A percentile compares a stretch with the other conserved stretches of the same genome.
These are phyloP conservation scores for Mikania micrantha DNA, from an alignment of 129 eudicot genomes.

Conservation along the genomic window DNA sequence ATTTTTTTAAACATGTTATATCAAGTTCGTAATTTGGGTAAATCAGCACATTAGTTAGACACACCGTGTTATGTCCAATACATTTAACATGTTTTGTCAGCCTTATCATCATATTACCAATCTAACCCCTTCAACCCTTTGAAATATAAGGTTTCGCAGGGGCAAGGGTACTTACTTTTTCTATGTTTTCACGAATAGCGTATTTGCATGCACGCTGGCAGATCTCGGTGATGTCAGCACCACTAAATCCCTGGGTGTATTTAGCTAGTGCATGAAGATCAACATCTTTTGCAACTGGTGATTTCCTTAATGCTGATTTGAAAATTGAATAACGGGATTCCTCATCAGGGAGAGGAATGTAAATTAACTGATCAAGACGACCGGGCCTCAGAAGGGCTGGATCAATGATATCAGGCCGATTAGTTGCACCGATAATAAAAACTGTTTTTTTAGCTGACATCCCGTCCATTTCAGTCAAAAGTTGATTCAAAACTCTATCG, in stretches of 20 bases:
- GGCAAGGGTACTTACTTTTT: conserved; percentile 33
- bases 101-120: too few relatives aligned
- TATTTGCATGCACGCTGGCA: conserved; percentile 74
- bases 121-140: too few relatives aligned
- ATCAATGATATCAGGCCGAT: conserved; percentile 93
- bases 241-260: conserved; percentile 95
- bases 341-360: conserved; percentile 94
- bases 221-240: conserved; percentile 94
- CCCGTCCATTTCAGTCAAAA: conserved; percentile 95
- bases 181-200: conserved; percentile 59
- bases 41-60: too few relatives aligned
- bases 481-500: conserved; percentile 86
- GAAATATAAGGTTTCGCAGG: too few relatives aligned
- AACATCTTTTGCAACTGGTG: conserved; percentile 80
- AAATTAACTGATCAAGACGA: conserved; percentile 90
- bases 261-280: conserved; percentile 86
- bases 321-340: conserved; percentile 78
- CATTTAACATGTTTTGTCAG: too few relatives aligned
- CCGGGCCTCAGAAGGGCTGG: conserved; percentile 96
- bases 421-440: conserved; percentile 92
- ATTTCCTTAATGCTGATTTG: conserved; percentile 83
- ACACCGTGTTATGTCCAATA: too few relatives aligned
- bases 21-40: too few relatives aligned
- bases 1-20: too few relatives aligned
- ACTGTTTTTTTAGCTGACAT: conserved; percentile 96